Conservation (phyloP, 2,329 filamentous ascomycete genomes). For the Pseudogymnoascus sp. region DNA sequence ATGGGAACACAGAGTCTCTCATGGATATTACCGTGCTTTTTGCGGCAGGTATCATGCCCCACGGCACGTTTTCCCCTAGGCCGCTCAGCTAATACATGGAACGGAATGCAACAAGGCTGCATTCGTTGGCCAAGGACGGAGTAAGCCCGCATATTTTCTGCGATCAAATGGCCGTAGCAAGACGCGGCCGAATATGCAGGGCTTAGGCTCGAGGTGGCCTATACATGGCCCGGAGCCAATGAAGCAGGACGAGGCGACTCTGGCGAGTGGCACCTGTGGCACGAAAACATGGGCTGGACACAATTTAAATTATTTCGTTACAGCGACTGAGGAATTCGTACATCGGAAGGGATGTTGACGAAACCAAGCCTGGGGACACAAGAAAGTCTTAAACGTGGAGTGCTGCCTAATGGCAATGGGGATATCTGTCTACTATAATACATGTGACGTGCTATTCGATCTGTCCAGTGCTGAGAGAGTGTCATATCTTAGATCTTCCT, state of each 20-base stretch:
- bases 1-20: slow-evolving; percentile 1
- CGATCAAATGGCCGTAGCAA: not conserved
- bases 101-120: slow-evolving; percentile 9
- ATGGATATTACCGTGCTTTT: slow-evolving; percentile 1
- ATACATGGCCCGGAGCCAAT: slow-evolving; percentile 9
- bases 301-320: slow-evolving; percentile 1
- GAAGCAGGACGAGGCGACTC: slow-evolving; percentile 1
- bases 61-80: not conserved
- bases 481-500: not conserved
- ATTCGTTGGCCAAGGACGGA: slow-evolving; percentile 2
- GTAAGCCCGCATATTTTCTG: slow-evolving; percentile 4
- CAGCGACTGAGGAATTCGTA: not conserved
- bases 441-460: slow-evolving; percentile 2
- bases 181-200: not conserved
- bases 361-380: not conserved
- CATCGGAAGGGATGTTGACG: slow-evolving; percentile 1
- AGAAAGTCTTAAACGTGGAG: slow-evolving; percentile 3
- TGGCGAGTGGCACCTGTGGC: not conserved
- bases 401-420: not conserved
- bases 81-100: not conserved
- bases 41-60: not conserved
- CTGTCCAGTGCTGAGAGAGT: not conserved
- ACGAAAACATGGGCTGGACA: slow-evolving; percentile 6
- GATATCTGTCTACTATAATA: slow-evolving; percentile 10
- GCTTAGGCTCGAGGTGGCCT: not conserved